Base-by-base conservation (phyloP, 2,329 filamentous ascomycete species). In the Aspergillus melleus region DNA sequence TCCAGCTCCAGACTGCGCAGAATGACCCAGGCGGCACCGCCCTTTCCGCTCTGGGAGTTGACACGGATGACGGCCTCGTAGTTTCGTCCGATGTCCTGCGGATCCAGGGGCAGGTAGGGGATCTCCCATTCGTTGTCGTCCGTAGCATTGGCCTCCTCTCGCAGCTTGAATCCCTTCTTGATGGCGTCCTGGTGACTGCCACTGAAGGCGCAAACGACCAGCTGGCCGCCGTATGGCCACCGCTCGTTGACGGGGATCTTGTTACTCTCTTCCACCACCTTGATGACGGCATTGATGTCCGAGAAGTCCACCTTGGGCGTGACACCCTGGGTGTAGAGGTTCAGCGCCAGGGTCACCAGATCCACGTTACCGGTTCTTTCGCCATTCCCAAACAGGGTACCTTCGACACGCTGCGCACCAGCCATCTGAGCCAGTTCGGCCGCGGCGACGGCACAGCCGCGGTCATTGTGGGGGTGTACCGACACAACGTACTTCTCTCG, bases 41-140 rank as follows among this genome's bases (percentile, higher is more conserved):
- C 94, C 81, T 99, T 98, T 66, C 94, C 94, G 69, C 88, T 91
- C 76, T 98, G 94, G 19, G 91, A 96, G 82, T 98, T 99, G 84
- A 98, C 94, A 61, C 94, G 90, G 74, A 98, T 98, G 73, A 98
- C 90, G 60, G 94, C 94, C 79, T 98, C 93, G 84, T 98, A 98
- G n/a, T 89, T 97, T 59, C 94, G 88, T 54, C 94, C 94, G 65
- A 98, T 96, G 72, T 98, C 94, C 71, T 90, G 84, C 5, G 94
- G 94, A 72, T 98, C 94, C 69, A 98, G 85, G 12, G 94, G 94
- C 52, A 98, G 88, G 74, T 98, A 98, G 0, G 94, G 94, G 44
- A 97, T 84, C 68, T 90, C 81, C 94, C 94, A 98, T 46, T 79
- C 81, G 70, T 88, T 86, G 58, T 94, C 86, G 71, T 84, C 80